Conservation (phyloP, 495 filamentous ascomycete genomes). For the Friedmanniomyces simplex region DNA sequence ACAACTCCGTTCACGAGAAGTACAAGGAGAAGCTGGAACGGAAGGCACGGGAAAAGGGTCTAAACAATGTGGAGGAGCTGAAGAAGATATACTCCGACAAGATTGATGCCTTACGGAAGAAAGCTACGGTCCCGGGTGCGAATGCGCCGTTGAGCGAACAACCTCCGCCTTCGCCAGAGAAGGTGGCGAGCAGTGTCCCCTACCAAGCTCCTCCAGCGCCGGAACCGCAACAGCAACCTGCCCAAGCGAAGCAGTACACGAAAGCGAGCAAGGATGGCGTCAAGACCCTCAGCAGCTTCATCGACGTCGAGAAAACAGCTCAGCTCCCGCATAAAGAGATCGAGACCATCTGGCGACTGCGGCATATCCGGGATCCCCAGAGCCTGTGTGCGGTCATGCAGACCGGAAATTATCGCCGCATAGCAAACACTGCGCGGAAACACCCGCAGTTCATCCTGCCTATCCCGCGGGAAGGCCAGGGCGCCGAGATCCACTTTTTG, state of each 20-base stretch:
- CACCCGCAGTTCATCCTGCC: constrained; percentile 88
- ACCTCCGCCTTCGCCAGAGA: constrained; percentile 12
- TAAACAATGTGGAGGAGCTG: constrained; percentile 60
- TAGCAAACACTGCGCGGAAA: constrained; percentile 54
- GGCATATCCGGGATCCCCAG: constrained; percentile 55
- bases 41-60: constrained; percentile 77
- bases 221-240: constrained; percentile 2
- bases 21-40: constrained; percentile 75
- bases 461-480: constrained; percentile 52
- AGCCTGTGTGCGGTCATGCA: constrained; percentile 79
- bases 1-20: constrained; percentile 62
- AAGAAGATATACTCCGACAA: constrained; percentile 74
- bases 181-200: constrained; percentile 4
- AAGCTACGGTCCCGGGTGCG: constrained; percentile 48
- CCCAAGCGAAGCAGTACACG: neutral
- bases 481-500: constrained; percentile 73
- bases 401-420: constrained; percentile 53
- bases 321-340: constrained; percentile 71
- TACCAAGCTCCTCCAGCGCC: constrained; percentile 26
- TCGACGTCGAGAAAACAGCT: constrained; percentile 69
- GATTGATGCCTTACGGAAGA: constrained; percentile 54
- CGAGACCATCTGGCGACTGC: constrained; percentile 81
- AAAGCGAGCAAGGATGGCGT: constrained; percentile 42
- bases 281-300: constrained; percentile 70
- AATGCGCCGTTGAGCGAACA: constrained; percentile 34